Evolutionary conservation across 129 eudicot species (phyloP).

Genomic region (Centella asiatica): DNA sequence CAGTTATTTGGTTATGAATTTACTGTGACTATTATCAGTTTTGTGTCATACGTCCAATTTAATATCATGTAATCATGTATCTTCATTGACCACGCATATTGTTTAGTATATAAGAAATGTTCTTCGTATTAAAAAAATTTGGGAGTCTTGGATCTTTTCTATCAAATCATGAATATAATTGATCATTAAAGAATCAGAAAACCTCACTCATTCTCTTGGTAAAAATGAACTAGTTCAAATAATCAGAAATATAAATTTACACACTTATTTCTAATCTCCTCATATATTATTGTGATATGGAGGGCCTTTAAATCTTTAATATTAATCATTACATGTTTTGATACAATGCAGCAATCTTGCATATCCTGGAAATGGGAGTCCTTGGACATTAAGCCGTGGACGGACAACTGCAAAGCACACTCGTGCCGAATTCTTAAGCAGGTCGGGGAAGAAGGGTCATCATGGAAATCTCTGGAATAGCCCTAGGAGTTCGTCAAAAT

Average conservation of each 20-base stretch:
- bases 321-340: slow-evolving; percentile 1
- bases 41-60: not conserved
- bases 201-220: too few species aligned
- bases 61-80: too few species aligned
- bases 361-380: slow-evolving; percentile 20
- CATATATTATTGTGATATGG: not conserved
- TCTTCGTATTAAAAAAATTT: too few species aligned
- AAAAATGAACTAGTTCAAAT: not conserved
- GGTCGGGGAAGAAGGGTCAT: slow-evolving; percentile 29
- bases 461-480: slow-evolving; percentile 29
- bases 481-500: slow-evolving; percentile 31
- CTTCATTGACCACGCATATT: too few species aligned
- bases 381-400: slow-evolving; percentile 23
- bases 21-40: too few species aligned
- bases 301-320: not conserved
- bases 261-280: not conserved
- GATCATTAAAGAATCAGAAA: not conserved
- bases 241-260: too few species aligned
- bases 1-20: not conserved
- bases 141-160: not conserved
- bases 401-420: slow-evolving; percentile 25
- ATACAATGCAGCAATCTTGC: slow-evolving; percentile 25
- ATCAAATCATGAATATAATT: not conserved
- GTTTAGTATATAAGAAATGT: too few species aligned
- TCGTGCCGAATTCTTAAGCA: slow-evolving; percentile 60